Percentiles rank a stretch among this genome's conserved stretches.
Conservation (phyloP, 78 protist species). For the Guillardia theta region DNA sequence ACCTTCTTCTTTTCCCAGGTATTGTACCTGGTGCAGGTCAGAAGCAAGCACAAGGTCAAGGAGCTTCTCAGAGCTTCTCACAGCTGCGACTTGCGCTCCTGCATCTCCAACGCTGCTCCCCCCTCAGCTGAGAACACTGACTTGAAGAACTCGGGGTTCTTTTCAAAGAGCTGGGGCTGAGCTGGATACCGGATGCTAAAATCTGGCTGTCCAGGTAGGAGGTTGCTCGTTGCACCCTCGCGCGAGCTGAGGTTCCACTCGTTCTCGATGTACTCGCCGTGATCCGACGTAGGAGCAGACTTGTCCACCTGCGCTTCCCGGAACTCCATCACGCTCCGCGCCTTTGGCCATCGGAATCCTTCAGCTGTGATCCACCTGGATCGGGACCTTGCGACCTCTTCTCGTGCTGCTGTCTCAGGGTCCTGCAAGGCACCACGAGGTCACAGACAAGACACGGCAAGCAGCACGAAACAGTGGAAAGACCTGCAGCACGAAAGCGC, state of each 20-base stretch:
- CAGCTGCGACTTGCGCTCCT: slow-evolving; percentile 22
- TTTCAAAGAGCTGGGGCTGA: not conserved
- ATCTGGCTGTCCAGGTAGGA: not conserved
- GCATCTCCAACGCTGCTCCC: not conserved
- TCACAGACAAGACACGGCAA: no score
- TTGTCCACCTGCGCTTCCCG: not conserved
- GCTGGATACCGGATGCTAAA: not conserved
- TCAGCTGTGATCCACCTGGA: not conserved
- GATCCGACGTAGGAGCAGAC: not conserved
- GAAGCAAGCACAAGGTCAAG: not conserved
- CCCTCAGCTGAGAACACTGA: not conserved
- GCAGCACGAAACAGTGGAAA: no score
- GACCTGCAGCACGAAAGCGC: slow-evolving; percentile 34
- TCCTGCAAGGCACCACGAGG: no score
- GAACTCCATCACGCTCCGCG: not conserved
- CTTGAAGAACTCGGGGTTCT: not conserved
- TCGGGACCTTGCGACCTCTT: no score
- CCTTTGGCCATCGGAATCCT: slow-evolving; percentile 9
- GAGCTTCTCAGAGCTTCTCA: not conserved
- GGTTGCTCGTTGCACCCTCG: no score
- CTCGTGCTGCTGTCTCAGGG: no score
- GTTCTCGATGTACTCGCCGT: not conserved
- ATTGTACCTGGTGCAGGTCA: not conserved
- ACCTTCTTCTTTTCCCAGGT: not conserved
- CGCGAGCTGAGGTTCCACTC: no score